Conservation (phyloP, 176 grass and related monocot species). For the Rhynchospora tenuis region DNA sequence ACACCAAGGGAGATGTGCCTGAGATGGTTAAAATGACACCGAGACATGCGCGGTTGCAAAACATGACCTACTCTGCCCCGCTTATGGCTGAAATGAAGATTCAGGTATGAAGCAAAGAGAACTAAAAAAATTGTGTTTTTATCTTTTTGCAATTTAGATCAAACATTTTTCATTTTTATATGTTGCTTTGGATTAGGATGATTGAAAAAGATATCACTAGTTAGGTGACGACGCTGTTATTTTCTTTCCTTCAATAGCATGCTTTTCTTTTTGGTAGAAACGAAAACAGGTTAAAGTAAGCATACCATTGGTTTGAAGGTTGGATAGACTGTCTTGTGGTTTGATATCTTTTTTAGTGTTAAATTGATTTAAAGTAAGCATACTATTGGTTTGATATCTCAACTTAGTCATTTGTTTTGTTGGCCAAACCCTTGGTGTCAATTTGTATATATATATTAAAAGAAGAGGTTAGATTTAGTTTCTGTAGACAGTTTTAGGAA, state of each 20-base stretch:
- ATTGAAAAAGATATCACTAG: not conserved
- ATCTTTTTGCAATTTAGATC: not conserved
- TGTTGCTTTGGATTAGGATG: not conserved
- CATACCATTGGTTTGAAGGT: not conserved
- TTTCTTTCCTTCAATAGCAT: not conserved
- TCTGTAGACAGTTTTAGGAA: not conserved
- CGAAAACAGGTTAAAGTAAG: not conserved
- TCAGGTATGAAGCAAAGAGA: slow-evolving; percentile 38
- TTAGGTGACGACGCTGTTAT: not conserved
- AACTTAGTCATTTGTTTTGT: not conserved
- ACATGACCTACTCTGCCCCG: slow-evolving; percentile 79
- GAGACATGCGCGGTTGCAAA: slow-evolving; percentile 78
- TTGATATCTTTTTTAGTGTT: too few species aligned
- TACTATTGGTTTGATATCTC: too few species aligned
- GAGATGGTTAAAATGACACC: slow-evolving; percentile 51
- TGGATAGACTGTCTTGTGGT: not conserved
- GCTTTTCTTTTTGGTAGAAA: not conserved
- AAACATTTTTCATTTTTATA: not conserved
- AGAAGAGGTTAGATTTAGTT: not conserved
- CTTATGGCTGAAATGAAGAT: slow-evolving; percentile 59
- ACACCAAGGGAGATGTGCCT: slow-evolving; percentile 37
- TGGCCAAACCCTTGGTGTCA: not conserved
- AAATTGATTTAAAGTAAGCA: too few species aligned
- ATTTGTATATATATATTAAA: not conserved
- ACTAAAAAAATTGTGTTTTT: not conserved